A percentile compares a stretch with the other conserved stretches of the same genome.
These are phyloP conservation scores for Ceriops tagal DNA, from an alignment of 345 rosid species.

Conservation along the genomic window DNA sequence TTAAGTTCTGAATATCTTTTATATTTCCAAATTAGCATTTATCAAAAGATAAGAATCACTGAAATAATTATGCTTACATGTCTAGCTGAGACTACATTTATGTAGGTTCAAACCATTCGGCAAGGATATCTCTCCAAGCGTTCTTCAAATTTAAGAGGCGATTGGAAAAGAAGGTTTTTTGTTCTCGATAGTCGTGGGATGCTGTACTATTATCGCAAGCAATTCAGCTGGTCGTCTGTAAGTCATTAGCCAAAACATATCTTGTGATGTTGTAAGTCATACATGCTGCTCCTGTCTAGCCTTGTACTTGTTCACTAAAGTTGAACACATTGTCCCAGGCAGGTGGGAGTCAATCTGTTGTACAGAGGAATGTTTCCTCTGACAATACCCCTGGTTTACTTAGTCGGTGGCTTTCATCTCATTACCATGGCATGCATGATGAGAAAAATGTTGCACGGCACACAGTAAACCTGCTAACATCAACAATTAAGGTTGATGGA, in stretches of 20 bases:
- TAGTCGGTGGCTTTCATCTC: constrained; percentile 81
- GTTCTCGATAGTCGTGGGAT: constrained; percentile 80
- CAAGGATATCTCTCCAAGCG: constrained; percentile 82
- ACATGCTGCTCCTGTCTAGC: background rate
- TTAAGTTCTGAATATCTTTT: background rate
- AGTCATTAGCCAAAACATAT: constrained; percentile 27
- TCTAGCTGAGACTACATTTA: constrained; percentile 1
- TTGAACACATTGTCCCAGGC: constrained; percentile 37
- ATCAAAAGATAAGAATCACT: too few relatives aligned
- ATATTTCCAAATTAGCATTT: background rate
- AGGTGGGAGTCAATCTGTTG: constrained; percentile 50
- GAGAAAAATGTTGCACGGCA: constrained; percentile 74
- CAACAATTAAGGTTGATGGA: constrained; percentile 73
- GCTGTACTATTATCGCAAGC: constrained; percentile 81
- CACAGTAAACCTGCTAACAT: constrained; percentile 67
- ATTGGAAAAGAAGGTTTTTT: constrained; percentile 82
- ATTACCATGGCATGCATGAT: constrained; percentile 62
- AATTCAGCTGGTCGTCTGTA: constrained; percentile 56
- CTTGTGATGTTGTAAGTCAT: constrained; percentile 7
- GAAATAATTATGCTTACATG: background rate
- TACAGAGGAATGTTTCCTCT: constrained; percentile 41
- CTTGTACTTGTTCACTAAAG: constrained; percentile 16
- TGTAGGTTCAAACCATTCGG: constrained; percentile 71
- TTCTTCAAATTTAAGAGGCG: constrained; percentile 78
- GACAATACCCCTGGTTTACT: constrained; percentile 61